These are phyloP conservation scores for Neodidymelliopsis sp. DNA, from an alignment of 2,329 filamentous ascomycete species.

Conservation along the genomic window DNA sequence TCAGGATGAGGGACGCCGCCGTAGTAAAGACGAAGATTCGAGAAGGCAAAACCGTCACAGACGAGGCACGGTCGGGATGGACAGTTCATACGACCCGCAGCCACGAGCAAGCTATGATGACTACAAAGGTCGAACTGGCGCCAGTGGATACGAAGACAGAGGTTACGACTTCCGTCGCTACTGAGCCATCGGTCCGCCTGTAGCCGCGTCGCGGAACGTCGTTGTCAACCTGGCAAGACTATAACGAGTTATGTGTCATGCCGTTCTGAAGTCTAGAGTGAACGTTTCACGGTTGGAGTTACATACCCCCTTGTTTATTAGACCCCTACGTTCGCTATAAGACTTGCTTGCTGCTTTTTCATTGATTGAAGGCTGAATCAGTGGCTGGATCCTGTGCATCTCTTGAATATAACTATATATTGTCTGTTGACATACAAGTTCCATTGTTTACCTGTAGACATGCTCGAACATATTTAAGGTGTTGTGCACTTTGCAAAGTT, in stretches of 20 bases:
- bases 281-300: too few relatives aligned
- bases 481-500: too few relatives aligned
- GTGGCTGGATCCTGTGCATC: too few relatives aligned
- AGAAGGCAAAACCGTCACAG: conserved; percentile 38
- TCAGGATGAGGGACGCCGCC: conserved; percentile 41
- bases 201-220: background rate
- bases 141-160: conserved; percentile 39
- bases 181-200: conserved; percentile 9
- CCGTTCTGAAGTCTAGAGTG: background rate
- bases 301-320: conserved; percentile 2
- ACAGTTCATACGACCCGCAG: conserved; percentile 39
- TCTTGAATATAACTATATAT: too few relatives aligned
- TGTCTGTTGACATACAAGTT: too few relatives aligned
- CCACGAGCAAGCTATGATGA: conserved; percentile 42
- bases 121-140: conserved; percentile 34
- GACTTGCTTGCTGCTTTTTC: too few relatives aligned
- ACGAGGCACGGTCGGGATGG: conserved; percentile 34
- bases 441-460: too few relatives aligned
- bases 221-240: background rate
- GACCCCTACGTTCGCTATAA: conserved; percentile 1
- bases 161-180: conserved; percentile 42
- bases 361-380: too few relatives aligned
- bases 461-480: too few relatives aligned
- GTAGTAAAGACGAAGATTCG: conserved; percentile 40
- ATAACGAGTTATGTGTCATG: background rate